Base-by-base conservation (phyloP, 306 rosid genomes). In the Herpetospermum pedunculosum region DNA sequence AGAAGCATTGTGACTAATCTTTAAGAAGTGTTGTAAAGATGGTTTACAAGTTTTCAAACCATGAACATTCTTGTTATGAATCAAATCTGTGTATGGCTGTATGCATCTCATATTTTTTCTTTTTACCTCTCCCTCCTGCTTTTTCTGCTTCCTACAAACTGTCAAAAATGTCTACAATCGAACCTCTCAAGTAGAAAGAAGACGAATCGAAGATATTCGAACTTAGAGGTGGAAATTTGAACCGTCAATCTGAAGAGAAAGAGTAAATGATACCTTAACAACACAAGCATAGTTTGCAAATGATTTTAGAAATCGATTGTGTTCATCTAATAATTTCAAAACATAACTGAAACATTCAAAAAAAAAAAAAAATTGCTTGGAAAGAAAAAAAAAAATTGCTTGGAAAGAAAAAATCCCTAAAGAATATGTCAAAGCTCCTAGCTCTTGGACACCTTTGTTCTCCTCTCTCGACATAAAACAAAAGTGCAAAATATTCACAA, bases 11-110 rank as follows among this genome's bases (percentile, higher is more conserved):
- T 70, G 74, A 47, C 58, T 70, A 26, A 46, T 47, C 28, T 2
- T 47, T 70, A 46, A 68, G 54, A 26, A 26, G 74, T 70, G 58
- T 70, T 70, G 74, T 47, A 70, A 44, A 70, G 74, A 23, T 70
- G 74, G 37, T 43, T 44, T 16, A 8, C 19, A 70, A 16, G 73
- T 26, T 43, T 15, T 15, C 15, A 26, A 43, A 29, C 49, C 58
- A 46, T 8, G 41, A 44, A 47, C 38, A 70, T 46, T 70, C 73
- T 69, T 44, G 23, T 69, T 69, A 8, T 47, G 43, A 70, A 44
- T 70, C 57, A 47, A 70, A n/a, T n/a, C n/a, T n/a, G n/a, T n/a
- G n/a, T 28, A n/a, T 46, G 29, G n/a, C n/a, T 70, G 34, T 38
- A 67, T 67, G 72, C 72, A 67, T 23, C 49, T 67, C 52, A 67